These are phyloP conservation scores for Zoysia pacifica DNA, from an alignment of 176 grass and related monocot genomes.

Conservation along the genomic window DNA sequence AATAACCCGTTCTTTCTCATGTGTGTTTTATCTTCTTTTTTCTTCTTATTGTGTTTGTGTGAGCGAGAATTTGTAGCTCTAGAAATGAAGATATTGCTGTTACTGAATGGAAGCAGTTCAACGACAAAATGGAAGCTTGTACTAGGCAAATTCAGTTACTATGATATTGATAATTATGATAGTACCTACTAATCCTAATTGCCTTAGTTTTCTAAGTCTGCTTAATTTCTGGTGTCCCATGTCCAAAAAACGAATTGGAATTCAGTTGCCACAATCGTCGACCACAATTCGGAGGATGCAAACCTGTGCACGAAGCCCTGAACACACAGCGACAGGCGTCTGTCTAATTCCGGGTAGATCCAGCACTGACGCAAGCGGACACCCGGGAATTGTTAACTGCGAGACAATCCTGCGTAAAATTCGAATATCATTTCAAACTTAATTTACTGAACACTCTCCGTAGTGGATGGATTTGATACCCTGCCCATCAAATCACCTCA, in stretches of 20 bases:
- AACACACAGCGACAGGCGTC: conserved; percentile 2
- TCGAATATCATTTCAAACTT: conserved; percentile 19
- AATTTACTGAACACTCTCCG: conserved; percentile 19
- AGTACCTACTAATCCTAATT: conserved; percentile 20
- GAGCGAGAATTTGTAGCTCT: conserved; percentile 44
- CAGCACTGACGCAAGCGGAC: conserved; percentile 8
- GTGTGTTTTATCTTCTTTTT: background rate
- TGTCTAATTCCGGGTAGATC: conserved; percentile 23
- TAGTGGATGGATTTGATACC: conserved; percentile 35
- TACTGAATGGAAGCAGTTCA: conserved; percentile 33
- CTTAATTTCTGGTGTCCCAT: background rate
- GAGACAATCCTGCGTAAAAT: conserved; percentile 29
- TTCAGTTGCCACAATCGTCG: conserved; percentile 4
- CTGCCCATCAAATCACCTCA: conserved; percentile 36
- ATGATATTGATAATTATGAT: conserved; percentile 42
- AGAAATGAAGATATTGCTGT: conserved; percentile 35
- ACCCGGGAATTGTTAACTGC: conserved; percentile 16
- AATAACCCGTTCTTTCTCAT: conserved; percentile 39
- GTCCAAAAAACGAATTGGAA: background rate
- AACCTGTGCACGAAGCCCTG: background rate
- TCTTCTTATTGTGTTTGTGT: background rate
- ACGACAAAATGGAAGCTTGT: conserved; percentile 14
- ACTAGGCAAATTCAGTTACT: conserved; percentile 15
- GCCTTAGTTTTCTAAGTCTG: background rate
- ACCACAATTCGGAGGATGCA: background rate